These are phyloP conservation scores for Litchi chinensis DNA, from an alignment of 345 rosid genomes.

Conservation along the genomic window DNA sequence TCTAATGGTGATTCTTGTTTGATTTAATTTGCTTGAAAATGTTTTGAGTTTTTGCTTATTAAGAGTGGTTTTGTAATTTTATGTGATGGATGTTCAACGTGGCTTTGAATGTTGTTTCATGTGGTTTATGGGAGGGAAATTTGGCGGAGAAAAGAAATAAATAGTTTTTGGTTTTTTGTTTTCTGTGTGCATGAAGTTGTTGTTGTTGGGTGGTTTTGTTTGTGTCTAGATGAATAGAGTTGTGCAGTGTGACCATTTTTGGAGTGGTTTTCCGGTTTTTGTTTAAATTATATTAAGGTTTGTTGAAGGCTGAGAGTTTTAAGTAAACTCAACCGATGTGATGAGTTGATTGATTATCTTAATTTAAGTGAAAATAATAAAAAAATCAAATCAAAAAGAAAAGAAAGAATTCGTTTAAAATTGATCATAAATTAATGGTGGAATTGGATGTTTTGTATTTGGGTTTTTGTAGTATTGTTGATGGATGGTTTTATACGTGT, in stretches of 20 bases:
- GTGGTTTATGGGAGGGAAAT: not conserved
- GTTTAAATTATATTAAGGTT: too few species aligned
- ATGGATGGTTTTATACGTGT: too few species aligned
- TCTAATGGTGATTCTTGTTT: conserved; percentile 22
- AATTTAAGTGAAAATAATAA: not conserved
- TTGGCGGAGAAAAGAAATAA: too few species aligned
- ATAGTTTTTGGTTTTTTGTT: too few species aligned
- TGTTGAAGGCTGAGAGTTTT: conserved; percentile 9
- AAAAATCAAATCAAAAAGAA: not conserved
- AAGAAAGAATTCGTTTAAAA: not conserved
- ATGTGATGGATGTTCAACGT: conserved; percentile 22
- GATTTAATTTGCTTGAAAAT: not conserved
- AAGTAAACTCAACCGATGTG: too few species aligned
- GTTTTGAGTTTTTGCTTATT: conserved; percentile 7
- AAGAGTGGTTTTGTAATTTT: not conserved
- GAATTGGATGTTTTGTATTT: too few species aligned
- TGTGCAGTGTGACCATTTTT: conserved; percentile 1
- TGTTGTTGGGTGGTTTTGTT: not conserved
- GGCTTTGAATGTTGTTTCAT: not conserved
- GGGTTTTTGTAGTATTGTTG: too few species aligned
- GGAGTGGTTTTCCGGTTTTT: not conserved
- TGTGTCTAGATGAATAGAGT: conserved; percentile 1
- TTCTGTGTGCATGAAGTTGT: not conserved
- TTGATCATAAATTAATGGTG: too few species aligned
- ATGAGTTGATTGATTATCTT: not conserved